Evolutionary conservation across 164 flowering plant species (phyloP).

Genomic region (Saururus chinensis): DNA sequence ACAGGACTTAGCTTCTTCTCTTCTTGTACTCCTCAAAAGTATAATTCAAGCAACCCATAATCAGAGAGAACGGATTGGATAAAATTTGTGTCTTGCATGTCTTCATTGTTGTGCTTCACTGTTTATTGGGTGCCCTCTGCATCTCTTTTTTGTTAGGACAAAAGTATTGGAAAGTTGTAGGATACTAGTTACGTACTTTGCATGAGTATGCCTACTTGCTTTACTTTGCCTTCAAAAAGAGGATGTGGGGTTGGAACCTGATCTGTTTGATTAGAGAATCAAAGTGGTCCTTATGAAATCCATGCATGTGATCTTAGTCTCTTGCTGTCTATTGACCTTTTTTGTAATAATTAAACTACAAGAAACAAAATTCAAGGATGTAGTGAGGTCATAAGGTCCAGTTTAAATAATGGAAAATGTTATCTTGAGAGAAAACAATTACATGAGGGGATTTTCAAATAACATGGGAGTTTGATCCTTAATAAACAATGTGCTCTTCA

Average conservation of each 20-base stretch:
- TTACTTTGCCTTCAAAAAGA: no score
- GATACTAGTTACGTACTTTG: background rate
- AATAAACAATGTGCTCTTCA: slow-evolving; percentile 13
- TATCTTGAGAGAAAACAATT: background rate
- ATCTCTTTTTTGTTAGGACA: background rate
- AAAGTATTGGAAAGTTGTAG: background rate
- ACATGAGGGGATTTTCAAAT: background rate
- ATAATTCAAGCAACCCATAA: background rate
- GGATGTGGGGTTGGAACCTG: background rate
- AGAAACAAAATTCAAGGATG: background rate
- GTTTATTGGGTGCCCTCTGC: background rate
- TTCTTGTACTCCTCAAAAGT: background rate
- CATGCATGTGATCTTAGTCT: background rate
- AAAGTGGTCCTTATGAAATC: background rate
- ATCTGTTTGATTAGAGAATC: background rate
- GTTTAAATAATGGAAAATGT: background rate
- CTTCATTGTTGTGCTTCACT: background rate
- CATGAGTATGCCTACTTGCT: background rate
- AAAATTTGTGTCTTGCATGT: background rate
- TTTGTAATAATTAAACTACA: background rate
- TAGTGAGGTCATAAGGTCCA: background rate
- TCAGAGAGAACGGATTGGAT: background rate
- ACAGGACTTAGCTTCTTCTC: background rate
- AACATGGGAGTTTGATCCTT: background rate
- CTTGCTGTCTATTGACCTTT: background rate